Evolutionary conservation across 2,329 filamentous ascomycete species (phyloP).

Genomic region (Aureobasidium sp.): DNA sequence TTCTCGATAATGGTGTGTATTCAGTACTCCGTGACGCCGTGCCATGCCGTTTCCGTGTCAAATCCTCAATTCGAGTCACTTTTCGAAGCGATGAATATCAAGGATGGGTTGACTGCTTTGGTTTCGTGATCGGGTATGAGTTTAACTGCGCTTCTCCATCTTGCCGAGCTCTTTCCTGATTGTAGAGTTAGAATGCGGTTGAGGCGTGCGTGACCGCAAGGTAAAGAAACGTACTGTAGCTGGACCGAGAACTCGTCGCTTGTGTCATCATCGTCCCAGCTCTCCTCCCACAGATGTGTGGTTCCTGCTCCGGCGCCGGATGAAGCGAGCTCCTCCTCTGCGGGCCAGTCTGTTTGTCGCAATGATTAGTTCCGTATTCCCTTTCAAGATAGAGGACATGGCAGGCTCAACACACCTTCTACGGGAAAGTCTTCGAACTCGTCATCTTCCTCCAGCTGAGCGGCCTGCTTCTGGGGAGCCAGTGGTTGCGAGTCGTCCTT

Average conservation of each 20-base stretch:
- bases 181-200: constrained; percentile 6
- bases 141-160: constrained; percentile 50
- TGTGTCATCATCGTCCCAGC: constrained; percentile 98
- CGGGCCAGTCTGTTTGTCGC: constrained; percentile 67
- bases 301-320: constrained; percentile 36
- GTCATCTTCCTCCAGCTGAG: constrained; percentile 87
- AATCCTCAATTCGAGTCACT: not conserved
- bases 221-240: constrained; percentile 56
- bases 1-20: not conserved
- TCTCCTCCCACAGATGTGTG: constrained; percentile 94
- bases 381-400: not conserved
- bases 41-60: constrained; percentile 37
- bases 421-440: constrained; percentile 99
- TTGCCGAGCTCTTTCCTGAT: constrained; percentile 86
- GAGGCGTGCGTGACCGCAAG: not conserved
- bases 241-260: constrained; percentile 94
- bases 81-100: not conserved
- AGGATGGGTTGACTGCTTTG: not conserved
- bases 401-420: constrained; percentile 54
- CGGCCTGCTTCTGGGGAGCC: constrained; percentile 53
- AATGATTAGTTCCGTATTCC: not conserved
- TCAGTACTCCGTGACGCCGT: constrained; percentile 8
- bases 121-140: not conserved
- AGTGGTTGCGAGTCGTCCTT: constrained; percentile 38
- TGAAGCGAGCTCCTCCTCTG: constrained; percentile 72